A percentile compares a stretch with the other conserved stretches of the same genome.
phyloP scores from a whole-genome alignment of 179 eudicot species.

The Corrigiola litoralis region DNA sequence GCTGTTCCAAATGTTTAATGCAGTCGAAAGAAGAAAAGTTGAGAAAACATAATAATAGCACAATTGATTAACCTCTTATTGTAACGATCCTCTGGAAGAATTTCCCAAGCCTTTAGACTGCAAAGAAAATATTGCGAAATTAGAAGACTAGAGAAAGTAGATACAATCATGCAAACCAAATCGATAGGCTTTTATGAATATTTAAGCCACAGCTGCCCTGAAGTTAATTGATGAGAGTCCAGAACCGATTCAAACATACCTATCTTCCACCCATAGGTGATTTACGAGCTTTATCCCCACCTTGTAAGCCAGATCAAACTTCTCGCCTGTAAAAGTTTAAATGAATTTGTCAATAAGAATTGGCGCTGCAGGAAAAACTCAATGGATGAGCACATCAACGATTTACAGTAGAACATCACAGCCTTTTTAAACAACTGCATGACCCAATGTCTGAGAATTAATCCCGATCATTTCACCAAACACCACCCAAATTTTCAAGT shows the following conservation, averaged over 20 bases:
- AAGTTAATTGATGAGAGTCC: not conserved
- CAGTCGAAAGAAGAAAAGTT: not conserved
- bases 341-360: not conserved
- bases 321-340: constrained; percentile 55
- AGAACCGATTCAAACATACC: constrained; percentile 37
- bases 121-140: constrained; percentile 10
- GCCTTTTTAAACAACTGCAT: not conserved
- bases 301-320: constrained; percentile 74
- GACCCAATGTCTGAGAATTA: not conserved
- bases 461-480: not conserved
- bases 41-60: not conserved
- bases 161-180: not conserved
- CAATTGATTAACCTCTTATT: constrained; percentile 47
- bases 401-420: not conserved
- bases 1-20: not conserved
- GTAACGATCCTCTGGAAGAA: constrained; percentile 73
- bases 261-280: constrained; percentile 78
- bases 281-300: constrained; percentile 64
- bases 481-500: too few relatives aligned
- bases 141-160: not conserved
- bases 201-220: not conserved
- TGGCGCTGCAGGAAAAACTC: not conserved
- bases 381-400: not conserved
- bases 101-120: constrained; percentile 82
- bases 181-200: not conserved